A percentile compares a stretch with the other conserved stretches of the same genome.
These are phyloP conservation scores for Pisolithus microcarpus DNA, from an alignment of 768 basidiomycete species.

Conservation along the genomic window DNA sequence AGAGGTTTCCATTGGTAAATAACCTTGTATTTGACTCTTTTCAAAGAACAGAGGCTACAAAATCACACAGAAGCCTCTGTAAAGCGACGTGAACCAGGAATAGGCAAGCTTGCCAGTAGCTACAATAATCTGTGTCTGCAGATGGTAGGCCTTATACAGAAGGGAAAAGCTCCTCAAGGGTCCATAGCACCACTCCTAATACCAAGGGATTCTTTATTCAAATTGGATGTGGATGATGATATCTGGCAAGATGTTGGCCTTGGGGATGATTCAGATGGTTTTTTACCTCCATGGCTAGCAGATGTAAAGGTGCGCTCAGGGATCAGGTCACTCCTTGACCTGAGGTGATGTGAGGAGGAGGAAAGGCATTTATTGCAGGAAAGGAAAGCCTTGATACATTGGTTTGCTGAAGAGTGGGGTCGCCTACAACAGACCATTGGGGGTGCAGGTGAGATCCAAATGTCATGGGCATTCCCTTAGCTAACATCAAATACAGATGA, in stretches of 20 bases:
- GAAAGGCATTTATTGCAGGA: constrained; percentile 11
- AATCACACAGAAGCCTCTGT: too few relatives aligned
- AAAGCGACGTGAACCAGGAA: too few relatives aligned
- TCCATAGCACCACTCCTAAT: constrained; percentile 20
- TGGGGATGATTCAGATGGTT: constrained; percentile 10
- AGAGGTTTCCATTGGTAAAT: too few relatives aligned
- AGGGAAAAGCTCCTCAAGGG: constrained; percentile 15
- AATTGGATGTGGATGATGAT: constrained; percentile 30
- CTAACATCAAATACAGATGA: not conserved
- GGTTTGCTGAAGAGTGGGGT: constrained; percentile 25
- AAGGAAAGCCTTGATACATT: constrained; percentile 15
- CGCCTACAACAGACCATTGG: not conserved
- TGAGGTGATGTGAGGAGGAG: constrained; percentile 25
- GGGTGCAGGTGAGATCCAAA: not conserved
- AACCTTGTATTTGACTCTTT: too few relatives aligned
- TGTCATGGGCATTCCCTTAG: not conserved
- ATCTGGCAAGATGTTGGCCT: constrained; percentile 32
- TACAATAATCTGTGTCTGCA: constrained; percentile 26
- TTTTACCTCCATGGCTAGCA: constrained; percentile 11
- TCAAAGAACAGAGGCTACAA: too few relatives aligned
- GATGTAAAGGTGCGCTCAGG: constrained; percentile 13
- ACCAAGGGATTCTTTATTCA: constrained; percentile 16
- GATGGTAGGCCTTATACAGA: constrained; percentile 14
- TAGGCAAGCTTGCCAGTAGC: constrained; percentile 14
- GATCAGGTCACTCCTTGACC: constrained; percentile 11